Percentiles rank a stretch among this genome's conserved stretches.
Conservation (phyloP, 768 basidiomycete genomes). For the Pleurotus sapidus region DNA sequence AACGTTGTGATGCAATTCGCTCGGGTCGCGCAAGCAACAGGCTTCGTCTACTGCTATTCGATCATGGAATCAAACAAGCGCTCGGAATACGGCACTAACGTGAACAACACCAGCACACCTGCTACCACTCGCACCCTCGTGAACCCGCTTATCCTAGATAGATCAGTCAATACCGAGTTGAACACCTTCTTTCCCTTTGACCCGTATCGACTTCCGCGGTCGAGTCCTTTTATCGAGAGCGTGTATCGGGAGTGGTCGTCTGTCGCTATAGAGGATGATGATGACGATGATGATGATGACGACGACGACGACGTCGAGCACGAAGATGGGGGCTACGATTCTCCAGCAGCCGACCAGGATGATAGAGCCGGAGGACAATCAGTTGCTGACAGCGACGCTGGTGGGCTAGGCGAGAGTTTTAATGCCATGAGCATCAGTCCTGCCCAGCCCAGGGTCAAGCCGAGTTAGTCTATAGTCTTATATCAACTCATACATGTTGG, state of each 20-base stretch:
- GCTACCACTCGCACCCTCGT: conserved; percentile 8
- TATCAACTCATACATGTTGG: too few relatives aligned
- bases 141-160: conserved; percentile 27
- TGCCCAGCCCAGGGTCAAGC: conserved; percentile 5
- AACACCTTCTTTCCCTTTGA: conserved; percentile 99
- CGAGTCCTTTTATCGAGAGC: conserved; percentile 69
- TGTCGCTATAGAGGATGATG: conserved; percentile 76
- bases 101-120: conserved; percentile 15
- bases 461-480: too few relatives aligned
- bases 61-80: conserved; percentile 89
- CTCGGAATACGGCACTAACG: conserved; percentile 41
- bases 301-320: conserved; percentile 43
- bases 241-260: conserved; percentile 90
- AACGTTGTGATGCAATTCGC: conserved; percentile 94
- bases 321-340: conserved; percentile 6
- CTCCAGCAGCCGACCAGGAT: neutral
- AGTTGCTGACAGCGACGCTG: conserved; percentile 36
- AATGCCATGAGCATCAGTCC: conserved; percentile 88
- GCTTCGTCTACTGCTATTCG: conserved; percentile 92
- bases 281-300: conserved; percentile 62
- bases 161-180: conserved; percentile 59
- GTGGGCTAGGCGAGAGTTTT: conserved; percentile 62
- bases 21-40: conserved; percentile 84
- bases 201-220: conserved; percentile 87
- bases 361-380: conserved; percentile 4